Evolutionary conservation across 805 yeast species (phyloP).

Genomic region (Saturnispora gosingensis): DNA sequence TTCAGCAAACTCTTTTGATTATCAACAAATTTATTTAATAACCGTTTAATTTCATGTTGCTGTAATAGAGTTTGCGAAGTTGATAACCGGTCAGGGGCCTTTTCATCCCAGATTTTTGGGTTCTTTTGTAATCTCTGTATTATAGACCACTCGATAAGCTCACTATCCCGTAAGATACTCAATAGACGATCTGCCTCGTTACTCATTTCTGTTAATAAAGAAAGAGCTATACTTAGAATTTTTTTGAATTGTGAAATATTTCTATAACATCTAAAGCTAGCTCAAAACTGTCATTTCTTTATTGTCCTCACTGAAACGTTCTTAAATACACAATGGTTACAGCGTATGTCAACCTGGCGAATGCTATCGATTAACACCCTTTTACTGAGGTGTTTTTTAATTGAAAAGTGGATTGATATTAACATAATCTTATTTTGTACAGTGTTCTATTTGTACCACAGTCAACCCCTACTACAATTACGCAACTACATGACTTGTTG

Average conservation of each 20-base stretch:
- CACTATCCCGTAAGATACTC: slow-evolving; percentile 50
- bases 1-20: slow-evolving; percentile 21
- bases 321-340: background rate
- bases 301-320: no score
- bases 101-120: slow-evolving; percentile 40
- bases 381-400: background rate
- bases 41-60: slow-evolving; percentile 54
- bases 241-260: background rate
- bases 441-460: slow-evolving; percentile 35
- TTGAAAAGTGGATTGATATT: background rate
- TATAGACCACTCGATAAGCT: slow-evolving; percentile 60
- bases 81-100: slow-evolving; percentile 29
- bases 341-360: background rate
- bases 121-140: slow-evolving; percentile 52
- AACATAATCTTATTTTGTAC: background rate
- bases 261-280: background rate
- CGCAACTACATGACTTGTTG: slow-evolving; percentile 61
- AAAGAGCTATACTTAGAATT: background rate
- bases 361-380: background rate
- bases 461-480: slow-evolving; percentile 50
- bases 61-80: slow-evolving; percentile 46
- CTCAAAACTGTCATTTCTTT: background rate
- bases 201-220: background rate
- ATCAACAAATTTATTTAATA: slow-evolving; percentile 38
- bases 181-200: slow-evolving; percentile 15